Base-by-base conservation (phyloP, 768 basidiomycete genomes). In the Termitomyces sp. region DNA sequence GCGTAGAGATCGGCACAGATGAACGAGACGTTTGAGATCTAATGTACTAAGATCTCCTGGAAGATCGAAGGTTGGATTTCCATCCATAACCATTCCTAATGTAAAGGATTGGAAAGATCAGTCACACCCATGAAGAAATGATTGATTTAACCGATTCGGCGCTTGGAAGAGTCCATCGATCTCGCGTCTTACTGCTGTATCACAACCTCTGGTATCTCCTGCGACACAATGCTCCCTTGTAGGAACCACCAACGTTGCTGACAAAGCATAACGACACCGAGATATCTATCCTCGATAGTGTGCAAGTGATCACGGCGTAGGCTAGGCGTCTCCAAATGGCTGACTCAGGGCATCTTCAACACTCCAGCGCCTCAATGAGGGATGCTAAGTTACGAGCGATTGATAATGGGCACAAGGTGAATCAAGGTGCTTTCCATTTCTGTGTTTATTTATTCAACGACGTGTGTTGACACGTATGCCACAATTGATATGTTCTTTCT, bases 381-480 rank as follows among this genome's bases (percentile, higher is more conserved):
- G 41, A 44, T 1, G 33, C 23, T 16, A 31, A 33, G 16, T 44
- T 42, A 6, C 29, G 31, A 10, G 51, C 51, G 18, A 44, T 52
- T 18, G 51, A 52, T 29, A 52, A 27, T 23, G 50, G 50, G 10
- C 32, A 43, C 15, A 52, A 27, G 51, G 51, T 52, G 22, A 35
- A 29, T 15, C 22, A 13, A 1, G 15, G 7, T 47, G 7, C 20
- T 15, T 3, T 46, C 7, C 13, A 16, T 33, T 13, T 2, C 7
- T 33, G 1, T 23, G 15, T 13, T 20, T 0, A 15, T 15, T 16
- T 25, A 7, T 22, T 7, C 22, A 7, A 32, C 32, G 7, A 22
- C 3, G 20, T 15, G 6, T 18, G 12, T 22, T 18, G 18, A 15
- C 20, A 33, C 31, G 1, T 6, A 32, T 20, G 15, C 18, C 7